Percentiles rank a stretch among this genome's conserved stretches.
Evolutionary conservation across 257 asterid genomes (phyloP).

Genomic region (Asclepias syriaca): DNA sequence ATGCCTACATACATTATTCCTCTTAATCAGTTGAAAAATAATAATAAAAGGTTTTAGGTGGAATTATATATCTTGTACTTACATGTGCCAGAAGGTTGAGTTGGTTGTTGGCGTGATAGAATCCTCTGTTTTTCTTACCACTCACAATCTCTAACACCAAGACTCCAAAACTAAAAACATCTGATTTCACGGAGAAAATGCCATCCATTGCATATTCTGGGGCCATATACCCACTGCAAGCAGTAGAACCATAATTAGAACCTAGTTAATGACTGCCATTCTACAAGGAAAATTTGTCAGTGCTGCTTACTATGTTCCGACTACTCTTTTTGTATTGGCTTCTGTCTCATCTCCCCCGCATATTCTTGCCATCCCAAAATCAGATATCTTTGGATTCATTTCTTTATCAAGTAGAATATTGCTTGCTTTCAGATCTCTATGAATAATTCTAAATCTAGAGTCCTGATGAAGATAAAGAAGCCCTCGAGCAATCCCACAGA

Average conservation of each 20-base stretch:
- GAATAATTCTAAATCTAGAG: slow-evolving; percentile 44
- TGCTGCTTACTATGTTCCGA: slow-evolving; percentile 42
- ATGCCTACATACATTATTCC: slow-evolving; percentile 21
- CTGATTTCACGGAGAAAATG: slow-evolving; percentile 43
- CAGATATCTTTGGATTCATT: slow-evolving; percentile 51
- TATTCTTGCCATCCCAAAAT: slow-evolving; percentile 49
- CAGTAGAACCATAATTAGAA: not conserved
- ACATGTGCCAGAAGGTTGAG: slow-evolving; percentile 45
- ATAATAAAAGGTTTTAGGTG: not conserved
- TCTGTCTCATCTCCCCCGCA: slow-evolving; percentile 40
- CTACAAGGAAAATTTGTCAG: too few species aligned
- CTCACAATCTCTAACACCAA: slow-evolving; percentile 41
- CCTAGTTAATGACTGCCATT: not conserved
- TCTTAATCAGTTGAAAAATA: not conserved
- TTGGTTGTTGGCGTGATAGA: slow-evolving; percentile 27
- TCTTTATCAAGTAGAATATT: slow-evolving; percentile 45
- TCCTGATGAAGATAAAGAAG: slow-evolving; percentile 47
- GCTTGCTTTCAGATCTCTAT: slow-evolving; percentile 48
- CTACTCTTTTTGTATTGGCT: slow-evolving; percentile 40
- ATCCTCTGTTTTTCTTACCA: slow-evolving; percentile 41
- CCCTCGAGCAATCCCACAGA: slow-evolving; percentile 45
- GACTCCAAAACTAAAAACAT: slow-evolving; percentile 51
- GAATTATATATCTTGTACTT: slow-evolving; percentile 15
- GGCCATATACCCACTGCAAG: slow-evolving; percentile 48
- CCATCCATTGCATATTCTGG: slow-evolving; percentile 57